These are phyloP conservation scores for Paramecium bursaria DNA, from an alignment of 73 alveolate species.

Conservation along the genomic window DNA sequence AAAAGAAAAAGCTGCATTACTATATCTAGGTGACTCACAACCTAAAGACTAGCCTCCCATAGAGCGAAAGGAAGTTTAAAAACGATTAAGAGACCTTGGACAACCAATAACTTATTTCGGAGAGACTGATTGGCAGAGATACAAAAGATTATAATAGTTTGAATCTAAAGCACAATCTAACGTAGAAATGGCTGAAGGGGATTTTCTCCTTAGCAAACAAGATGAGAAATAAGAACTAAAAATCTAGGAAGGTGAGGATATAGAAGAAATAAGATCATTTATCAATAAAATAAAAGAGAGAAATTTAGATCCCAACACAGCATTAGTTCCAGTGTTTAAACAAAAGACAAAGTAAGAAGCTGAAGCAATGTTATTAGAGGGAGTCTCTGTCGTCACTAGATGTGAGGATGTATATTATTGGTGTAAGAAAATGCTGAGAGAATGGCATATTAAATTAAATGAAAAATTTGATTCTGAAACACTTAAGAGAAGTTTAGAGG, in stretches of 20 bases:
- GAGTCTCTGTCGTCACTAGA: constrained; percentile 62
- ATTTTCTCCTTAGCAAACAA: constrained; percentile 8
- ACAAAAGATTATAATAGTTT: constrained; percentile 68
- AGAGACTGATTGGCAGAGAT: constrained; percentile 80
- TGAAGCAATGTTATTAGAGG: constrained; percentile 58
- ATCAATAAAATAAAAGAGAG: constrained; percentile 50
- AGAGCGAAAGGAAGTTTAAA: constrained; percentile 52
- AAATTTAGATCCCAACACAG: constrained; percentile 44
- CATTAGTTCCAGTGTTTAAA: constrained; percentile 2
- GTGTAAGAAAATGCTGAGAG: constrained; percentile 82
- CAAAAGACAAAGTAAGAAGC: constrained; percentile 55
- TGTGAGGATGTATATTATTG: constrained; percentile 72
- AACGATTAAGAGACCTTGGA: constrained; percentile 65
- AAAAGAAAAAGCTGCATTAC: background rate
- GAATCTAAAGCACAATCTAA: constrained; percentile 26
- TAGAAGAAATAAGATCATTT: constrained; percentile 37
- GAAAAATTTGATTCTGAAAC: constrained; percentile 70
- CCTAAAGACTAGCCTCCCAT: constrained; percentile 64
- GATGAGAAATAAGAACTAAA: constrained; percentile 45
- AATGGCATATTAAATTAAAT: constrained; percentile 73
- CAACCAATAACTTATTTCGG: constrained; percentile 81
- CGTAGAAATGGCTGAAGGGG: constrained; percentile 14
- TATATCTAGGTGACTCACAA: background rate
- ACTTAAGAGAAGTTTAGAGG: constrained; percentile 67
- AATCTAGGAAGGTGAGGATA: constrained; percentile 67